Base-by-base conservation (phyloP, 2,329 filamentous ascomycete species). In the Rachicladosporium sp. region DNA sequence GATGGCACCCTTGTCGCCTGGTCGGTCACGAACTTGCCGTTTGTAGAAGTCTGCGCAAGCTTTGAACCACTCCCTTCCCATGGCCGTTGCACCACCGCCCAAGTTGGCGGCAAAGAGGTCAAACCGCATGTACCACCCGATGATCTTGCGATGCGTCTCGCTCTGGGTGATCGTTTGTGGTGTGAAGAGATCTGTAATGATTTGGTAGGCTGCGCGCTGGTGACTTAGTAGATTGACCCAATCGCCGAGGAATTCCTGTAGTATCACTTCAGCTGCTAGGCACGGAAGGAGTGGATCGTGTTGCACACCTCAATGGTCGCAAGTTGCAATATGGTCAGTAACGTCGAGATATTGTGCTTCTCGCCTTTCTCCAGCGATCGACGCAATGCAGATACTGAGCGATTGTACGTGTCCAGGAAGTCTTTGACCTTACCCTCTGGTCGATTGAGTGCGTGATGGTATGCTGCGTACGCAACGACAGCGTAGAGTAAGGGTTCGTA, bases 181-280 rank as follows among this genome's bases (percentile, higher is more conserved):
- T 0, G 78, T 86, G 56, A 86, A 88, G 0, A 95, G 65, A 33
- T 80, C 75, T 1, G 73, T 81, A 34, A 96, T 66, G 51, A 96
- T 80, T 46, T 85, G 77, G 54, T 82, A 76, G 0, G 91, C 91
- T 8, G 89, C 91, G 56, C 82, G 86, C 58, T 95, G 88, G 57
- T 96, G 91, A 13, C 87, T 84, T 62, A 91, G 80, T 10, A 96
- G 69, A 52, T 93, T 95, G 38, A 93, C 77, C 87, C 87, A 96
- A 57, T 98, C 91, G 9, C 91, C 91, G 34, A 96, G 71, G 52
- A 87, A 93, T 63, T 96, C 91, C 86, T 94, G 52, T 33, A 12
- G 29, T 2, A 34, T n/a, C 4, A 11, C 10, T 31, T 41, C 19
- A 41, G 39, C 27, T 9, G 23, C 7, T 11, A 3, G 13, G 10